Evolutionary conservation across 2,329 filamentous ascomycete species (phyloP), one percentile per base, ranked within the genome.

Genomic region (Fusarium piperis): DNA sequence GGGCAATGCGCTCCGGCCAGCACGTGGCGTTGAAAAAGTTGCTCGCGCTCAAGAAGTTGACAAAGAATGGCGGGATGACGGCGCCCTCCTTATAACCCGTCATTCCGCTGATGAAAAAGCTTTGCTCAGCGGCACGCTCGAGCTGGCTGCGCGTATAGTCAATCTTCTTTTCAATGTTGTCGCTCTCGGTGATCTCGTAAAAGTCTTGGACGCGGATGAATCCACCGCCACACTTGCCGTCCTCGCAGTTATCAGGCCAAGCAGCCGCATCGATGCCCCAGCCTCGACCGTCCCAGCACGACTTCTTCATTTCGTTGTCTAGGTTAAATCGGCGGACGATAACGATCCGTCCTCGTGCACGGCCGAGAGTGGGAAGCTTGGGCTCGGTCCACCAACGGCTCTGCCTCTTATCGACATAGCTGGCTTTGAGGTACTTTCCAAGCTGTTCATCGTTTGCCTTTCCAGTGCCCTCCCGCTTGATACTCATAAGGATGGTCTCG

Each of bases 1-100:
- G 91, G 1, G 96, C 95, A 79, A 99, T 94, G 77, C 89, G 92
- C 81, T 97, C 95, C 0, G 96, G 96, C 96, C 96, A 99, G 81
- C 94, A 97, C 62, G 89, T 90, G 1, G 92, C 86, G 72, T 94
- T 95, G 91, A 95, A 98, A 84, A 98, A 98, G 83, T 98, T 98
- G 80, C 92, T 95, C 1, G 92, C 96, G 74, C 88, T 94, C 69
- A 98, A 81, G 79, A 98, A 98, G 81, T 98, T 99, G 81, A 98
- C 84, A 76, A 93, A 97, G 74, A 98, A 87, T 1, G 94, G 94
- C 16, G 85, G 85, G 26, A 77, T 70, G 9, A 65, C 82, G 38
- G 79, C 73, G 32, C 72, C 74, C 10, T 76, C 68, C 23, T 74
- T 72, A 61, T 79, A 72, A 30, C 70, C 73, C 1, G 74, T 46